Conservation (phyloP, 176 grass and related monocot genomes). For the Themeda triandra region DNA sequence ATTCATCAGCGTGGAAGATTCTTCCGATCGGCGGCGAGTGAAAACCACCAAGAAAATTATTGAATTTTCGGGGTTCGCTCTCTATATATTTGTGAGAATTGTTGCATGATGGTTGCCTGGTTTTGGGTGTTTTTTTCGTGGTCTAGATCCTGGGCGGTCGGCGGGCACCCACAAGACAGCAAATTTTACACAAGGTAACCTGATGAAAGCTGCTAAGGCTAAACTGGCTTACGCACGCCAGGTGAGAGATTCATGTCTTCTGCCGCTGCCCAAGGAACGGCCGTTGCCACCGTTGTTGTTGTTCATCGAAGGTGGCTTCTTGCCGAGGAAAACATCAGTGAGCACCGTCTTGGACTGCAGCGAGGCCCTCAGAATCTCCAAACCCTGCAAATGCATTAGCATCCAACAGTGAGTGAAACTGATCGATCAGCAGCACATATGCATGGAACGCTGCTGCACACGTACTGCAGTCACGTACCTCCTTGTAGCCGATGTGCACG, state of each 20-base stretch:
- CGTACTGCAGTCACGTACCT: neutral
- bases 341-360: slow-evolving; percentile 45
- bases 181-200: no score
- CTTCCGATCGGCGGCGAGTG: no score
- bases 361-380: slow-evolving; percentile 39
- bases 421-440: neutral
- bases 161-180: no score
- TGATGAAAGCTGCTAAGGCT: no score
- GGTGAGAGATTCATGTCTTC: neutral
- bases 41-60: no score
- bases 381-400: neutral
- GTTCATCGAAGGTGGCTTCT: neutral
- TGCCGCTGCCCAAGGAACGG: neutral
- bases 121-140: no score
- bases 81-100: no score
- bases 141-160: no score
- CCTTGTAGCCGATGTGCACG: slow-evolving; percentile 37
- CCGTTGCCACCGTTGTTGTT: neutral
- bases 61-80: no score
- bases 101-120: no score
- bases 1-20: no score
- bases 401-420: neutral
- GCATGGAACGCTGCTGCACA: neutral
- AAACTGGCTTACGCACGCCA: slow-evolving; percentile 10
- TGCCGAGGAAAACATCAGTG: slow-evolving; percentile 34